Percentiles rank a stretch among this genome's conserved stretches.
Conservation (phyloP, 306 rosid genomes). For the Glycyrrhiza uralensis region DNA sequence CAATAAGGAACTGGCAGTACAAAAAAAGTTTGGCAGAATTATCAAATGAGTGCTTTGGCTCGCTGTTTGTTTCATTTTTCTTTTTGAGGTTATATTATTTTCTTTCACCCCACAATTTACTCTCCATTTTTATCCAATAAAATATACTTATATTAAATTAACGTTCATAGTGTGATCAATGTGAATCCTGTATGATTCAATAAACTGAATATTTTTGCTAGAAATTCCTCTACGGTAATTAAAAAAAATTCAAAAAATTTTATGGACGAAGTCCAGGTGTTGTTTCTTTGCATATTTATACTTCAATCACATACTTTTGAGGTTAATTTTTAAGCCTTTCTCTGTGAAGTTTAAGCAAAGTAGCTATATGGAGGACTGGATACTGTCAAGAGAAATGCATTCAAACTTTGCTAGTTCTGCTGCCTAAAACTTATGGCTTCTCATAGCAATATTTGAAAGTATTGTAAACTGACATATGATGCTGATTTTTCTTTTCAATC, state of each 20-base stretch:
- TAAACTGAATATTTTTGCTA: background rate
- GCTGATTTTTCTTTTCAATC: constrained; percentile 16
- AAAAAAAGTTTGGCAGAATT: background rate
- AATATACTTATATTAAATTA: background rate
- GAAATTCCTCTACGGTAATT: background rate
- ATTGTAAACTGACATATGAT: constrained; percentile 6
- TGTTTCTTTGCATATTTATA: background rate
- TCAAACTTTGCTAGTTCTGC: background rate
- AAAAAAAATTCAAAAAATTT: background rate
- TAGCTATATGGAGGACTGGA: background rate
- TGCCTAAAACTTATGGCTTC: background rate
- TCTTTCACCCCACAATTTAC: background rate
- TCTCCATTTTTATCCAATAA: background rate
- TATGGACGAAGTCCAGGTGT: background rate
- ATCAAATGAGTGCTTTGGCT: background rate
- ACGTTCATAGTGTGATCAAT: background rate
- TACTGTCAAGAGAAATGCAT: background rate
- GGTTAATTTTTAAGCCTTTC: background rate
- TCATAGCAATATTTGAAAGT: background rate
- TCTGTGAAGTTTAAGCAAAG: background rate
- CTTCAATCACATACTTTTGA: background rate
- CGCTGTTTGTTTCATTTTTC: background rate
- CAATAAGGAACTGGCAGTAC: background rate
- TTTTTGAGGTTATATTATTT: background rate
- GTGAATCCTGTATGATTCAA: background rate